Conservation (phyloP, 2,329 filamentous ascomycete species). For the Leptographium lundbergii region DNA sequence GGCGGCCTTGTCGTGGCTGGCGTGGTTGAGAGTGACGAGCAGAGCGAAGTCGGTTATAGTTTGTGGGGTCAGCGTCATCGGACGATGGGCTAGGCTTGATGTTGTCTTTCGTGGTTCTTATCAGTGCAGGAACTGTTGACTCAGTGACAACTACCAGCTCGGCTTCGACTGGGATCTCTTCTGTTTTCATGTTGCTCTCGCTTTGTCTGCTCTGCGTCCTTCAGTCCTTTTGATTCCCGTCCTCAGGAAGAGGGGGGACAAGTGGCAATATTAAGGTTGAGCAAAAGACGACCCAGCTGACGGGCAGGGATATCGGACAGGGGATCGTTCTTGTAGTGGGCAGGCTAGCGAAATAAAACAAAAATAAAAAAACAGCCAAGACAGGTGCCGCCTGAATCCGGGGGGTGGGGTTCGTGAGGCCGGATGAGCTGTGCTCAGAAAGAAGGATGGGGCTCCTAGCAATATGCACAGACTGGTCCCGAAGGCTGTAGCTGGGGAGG, state of each 20-base stretch:
- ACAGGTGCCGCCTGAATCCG: not conserved
- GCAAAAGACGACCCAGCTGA: not conserved
- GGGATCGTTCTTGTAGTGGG: not conserved
- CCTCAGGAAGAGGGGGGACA: not conserved
- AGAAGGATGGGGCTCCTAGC: not conserved
- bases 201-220: not conserved
- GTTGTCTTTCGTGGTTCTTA: not conserved
- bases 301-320: not conserved
- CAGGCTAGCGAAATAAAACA: not conserved
- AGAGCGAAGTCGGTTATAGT: not conserved
- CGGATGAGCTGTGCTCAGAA: not conserved
- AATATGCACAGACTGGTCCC: not conserved
- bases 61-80: not conserved
- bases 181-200: not conserved
- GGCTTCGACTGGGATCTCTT: not conserved
- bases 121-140: not conserved
- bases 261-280: constrained; percentile 1
- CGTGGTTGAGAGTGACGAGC: not conserved
- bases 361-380: not conserved
- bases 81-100: not conserved
- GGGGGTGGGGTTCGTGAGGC: not conserved
- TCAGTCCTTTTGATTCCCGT: not conserved
- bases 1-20: constrained; percentile 4
- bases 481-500: not conserved
- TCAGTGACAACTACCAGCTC: not conserved